Base-by-base conservation (phyloP, 2,329 filamentous ascomycete species). In the Penicillium janthinellum region DNA sequence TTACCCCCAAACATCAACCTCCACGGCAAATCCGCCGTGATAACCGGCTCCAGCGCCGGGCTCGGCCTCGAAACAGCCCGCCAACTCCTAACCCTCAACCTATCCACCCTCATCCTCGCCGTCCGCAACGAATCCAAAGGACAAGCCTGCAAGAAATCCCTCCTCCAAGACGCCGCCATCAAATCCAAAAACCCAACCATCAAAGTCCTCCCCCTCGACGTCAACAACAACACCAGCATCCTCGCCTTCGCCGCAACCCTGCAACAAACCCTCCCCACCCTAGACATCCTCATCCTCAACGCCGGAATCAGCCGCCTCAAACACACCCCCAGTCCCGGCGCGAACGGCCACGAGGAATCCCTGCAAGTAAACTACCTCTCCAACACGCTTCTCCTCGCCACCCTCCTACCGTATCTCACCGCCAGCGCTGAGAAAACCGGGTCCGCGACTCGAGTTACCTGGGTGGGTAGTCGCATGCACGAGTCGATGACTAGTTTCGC, bases 341-440 rank as follows among this genome's bases (percentile, higher is more conserved):
- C 65, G 12, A 59, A 49, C 4, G 75, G 77, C 2, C 75, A 80
- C 57, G 78, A 81, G 58, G 58, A 68, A 5, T 67, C 63, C 14
- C 53, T 78, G 11, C 79, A 82, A 58, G 74, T 72, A 28, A 74
- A 73, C 37, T 72, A 72, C 56, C 58, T 63, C 38, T 69, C 69
- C 12, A 73, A 71, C 6, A 56, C 61, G 3, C 60, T 73, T 3
- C 60, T 73, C 10, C 38, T 69, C 7, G 59, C 69, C 3, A 62
- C 67, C 14, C 55, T 73, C 15, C 59, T 73, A 1, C 69, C 71
- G 2, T 59, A 79, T 25, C 63, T 77, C 6, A 66, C 65, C 42
- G 41, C 59, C 14, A 38, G 58, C 11, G 63, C 66, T 1, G 52
- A 59, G 35, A 63, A 58, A 38, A 63, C 56, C 4, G 61, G 44